These are phyloP conservation scores for Monosporascus sp. DNA, from an alignment of 2,329 filamentous ascomycete species.

Conservation along the genomic window DNA sequence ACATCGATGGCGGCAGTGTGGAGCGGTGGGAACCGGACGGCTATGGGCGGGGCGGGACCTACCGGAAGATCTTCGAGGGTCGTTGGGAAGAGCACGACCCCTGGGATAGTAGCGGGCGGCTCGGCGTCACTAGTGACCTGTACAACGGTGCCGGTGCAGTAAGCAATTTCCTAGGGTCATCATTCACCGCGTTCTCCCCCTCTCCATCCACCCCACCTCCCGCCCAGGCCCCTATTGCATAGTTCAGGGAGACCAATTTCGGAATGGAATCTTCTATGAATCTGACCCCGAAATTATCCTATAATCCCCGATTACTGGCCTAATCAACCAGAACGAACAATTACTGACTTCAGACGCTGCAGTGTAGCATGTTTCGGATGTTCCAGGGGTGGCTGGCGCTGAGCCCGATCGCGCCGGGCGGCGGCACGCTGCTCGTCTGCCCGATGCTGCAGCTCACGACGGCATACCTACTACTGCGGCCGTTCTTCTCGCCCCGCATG, in stretches of 20 bases:
- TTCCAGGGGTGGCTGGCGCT: slow-evolving; percentile 89
- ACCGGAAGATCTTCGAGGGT: slow-evolving; percentile 67
- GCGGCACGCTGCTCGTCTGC: slow-evolving; percentile 76
- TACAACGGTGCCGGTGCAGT: slow-evolving; percentile 70
- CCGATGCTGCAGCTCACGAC: slow-evolving; percentile 71
- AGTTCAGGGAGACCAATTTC: too few relatives aligned
- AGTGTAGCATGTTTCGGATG: slow-evolving; percentile 76
- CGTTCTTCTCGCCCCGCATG: slow-evolving; percentile 64
- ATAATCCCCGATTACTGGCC: too few relatives aligned
- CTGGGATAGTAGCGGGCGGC: slow-evolving; percentile 67
- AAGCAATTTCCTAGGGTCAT: too few relatives aligned
- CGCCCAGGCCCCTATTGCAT: too few relatives aligned
- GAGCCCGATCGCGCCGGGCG: slow-evolving; percentile 61
- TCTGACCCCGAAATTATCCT: too few relatives aligned
- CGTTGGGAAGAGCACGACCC: slow-evolving; percentile 77
- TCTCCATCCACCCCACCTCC: too few relatives aligned
- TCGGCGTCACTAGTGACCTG: slow-evolving; percentile 65
- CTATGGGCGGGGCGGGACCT: slow-evolving; percentile 62
- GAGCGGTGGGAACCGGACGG: slow-evolving; percentile 70
- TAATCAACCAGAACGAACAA: too few relatives aligned
- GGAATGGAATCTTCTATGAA: too few relatives aligned
- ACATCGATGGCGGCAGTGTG: slow-evolving; percentile 68
- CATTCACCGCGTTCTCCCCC: too few relatives aligned
- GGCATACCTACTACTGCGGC: slow-evolving; percentile 73
- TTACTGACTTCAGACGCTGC: too few relatives aligned